Conservation (phyloP, 345 rosid genomes). For the Eucalyptus leucophloia region DNA sequence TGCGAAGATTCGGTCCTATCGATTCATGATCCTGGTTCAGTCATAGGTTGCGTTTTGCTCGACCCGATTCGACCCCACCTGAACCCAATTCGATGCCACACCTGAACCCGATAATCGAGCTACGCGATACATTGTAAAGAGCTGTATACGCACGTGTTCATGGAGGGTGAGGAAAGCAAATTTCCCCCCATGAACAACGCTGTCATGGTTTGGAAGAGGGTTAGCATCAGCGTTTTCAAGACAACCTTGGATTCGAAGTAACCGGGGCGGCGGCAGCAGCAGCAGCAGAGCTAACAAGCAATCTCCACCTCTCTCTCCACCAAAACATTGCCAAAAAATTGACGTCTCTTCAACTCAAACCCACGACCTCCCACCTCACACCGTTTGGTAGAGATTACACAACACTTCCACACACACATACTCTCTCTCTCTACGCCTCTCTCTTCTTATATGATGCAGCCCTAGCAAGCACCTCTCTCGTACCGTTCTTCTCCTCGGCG, state of each 20-base stretch:
- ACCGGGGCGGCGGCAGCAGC: neutral
- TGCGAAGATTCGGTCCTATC: neutral
- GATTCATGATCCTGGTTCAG: neutral
- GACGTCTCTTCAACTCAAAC: conserved; percentile 58
- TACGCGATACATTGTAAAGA: neutral
- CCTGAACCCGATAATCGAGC: neutral
- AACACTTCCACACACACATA: neutral
- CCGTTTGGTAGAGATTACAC: conserved; percentile 49
- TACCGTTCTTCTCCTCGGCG: neutral
- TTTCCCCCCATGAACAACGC: neutral
- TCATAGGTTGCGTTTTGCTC: neutral
- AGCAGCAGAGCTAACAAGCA: neutral
- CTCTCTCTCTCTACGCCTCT: neutral
- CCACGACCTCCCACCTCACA: conserved; percentile 61
- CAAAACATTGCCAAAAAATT: neutral
- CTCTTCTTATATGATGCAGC: neutral
- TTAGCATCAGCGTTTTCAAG: neutral
- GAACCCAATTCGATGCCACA: neutral
- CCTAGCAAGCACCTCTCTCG: conserved; percentile 1
- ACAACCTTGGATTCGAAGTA: conserved; percentile 10
- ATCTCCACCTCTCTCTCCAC: neutral
- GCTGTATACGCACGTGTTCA: neutral
- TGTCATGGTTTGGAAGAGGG: neutral
- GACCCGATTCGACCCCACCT: neutral
- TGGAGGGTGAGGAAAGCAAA: neutral